Evolutionary conservation across 257 asterid genomes (phyloP), one percentile per base, ranked within the genome.

Genomic region (Ballota nigra): DNA sequence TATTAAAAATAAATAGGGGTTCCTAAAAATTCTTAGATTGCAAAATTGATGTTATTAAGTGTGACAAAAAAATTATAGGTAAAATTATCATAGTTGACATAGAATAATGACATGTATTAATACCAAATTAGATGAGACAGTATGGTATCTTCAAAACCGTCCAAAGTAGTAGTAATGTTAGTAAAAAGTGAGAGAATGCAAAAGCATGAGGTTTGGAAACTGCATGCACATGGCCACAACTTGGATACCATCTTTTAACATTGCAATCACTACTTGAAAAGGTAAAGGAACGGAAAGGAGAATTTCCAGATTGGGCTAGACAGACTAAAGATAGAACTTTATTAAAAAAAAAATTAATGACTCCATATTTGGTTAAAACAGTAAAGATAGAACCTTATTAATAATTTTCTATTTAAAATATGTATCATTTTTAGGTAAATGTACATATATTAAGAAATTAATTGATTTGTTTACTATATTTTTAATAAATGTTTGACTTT

Each of bases 191-290:
- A 36, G 8, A 53, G 74, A 34, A 22, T 23, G 77, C 45, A 73
- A 64, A 9, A 34, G 55, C 26, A 73, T 57, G 62, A 10, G 57
- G 60, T 65, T 52, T 18, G 67, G 57, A 63, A 72, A 56, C 45
- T 52, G 59, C 26, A 52, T 53, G 63, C 78, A 67, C 78, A 68
- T 66, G 78, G 63, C 52, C 63, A 45, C 63, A 66, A 67, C 69
- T 31, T 58, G 34, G 29, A 24, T 59, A 41, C 58, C 66, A 60
- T 60, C 47, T 60, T 18, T 59, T 28, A 3, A 49, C 16, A 31
- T 31, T 47, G 13, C 20, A 22, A 20, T 66, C 52, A 16, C 63
- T 51, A 49, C 45, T 41, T 28, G 1, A 36, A 73, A 58, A 73
- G 18, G 55, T 20, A 19, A 33, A 45, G 1, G 12, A 18, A 73